Conservation (phyloP, 495 filamentous ascomycete species). For the Neurospora sp. region DNA sequence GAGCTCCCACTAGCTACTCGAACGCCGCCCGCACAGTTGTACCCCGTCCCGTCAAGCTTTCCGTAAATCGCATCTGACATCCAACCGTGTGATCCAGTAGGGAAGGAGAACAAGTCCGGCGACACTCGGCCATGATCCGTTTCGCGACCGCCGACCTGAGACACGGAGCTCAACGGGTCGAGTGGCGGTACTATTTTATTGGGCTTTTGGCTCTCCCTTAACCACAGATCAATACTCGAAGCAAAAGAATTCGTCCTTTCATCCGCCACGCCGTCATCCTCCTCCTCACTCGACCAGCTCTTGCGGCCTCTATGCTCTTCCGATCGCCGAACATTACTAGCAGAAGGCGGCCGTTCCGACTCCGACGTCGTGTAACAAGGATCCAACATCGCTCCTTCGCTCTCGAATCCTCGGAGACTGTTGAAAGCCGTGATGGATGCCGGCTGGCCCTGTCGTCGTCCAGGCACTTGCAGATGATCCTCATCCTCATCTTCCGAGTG, state of each 20-base stretch:
- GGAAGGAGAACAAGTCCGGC: constrained; percentile 40
- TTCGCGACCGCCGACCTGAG: constrained; percentile 11
- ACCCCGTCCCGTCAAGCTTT: constrained; percentile 24
- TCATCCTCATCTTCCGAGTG: not conserved
- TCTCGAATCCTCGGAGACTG: constrained; percentile 11
- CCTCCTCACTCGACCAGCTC: constrained; percentile 26
- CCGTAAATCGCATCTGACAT: constrained; percentile 35
- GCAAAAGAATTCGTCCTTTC: constrained; percentile 14
- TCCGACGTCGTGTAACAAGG: constrained; percentile 6
- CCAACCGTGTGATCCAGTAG: constrained; percentile 26
- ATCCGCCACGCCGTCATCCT: constrained; percentile 5
- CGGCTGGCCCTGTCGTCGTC: constrained; percentile 6
- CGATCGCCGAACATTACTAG: constrained; percentile 19
- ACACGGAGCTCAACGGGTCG: constrained; percentile 14
- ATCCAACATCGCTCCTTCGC: constrained; percentile 1
- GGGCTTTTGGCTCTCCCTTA: constrained; percentile 33
- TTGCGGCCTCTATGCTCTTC: constrained; percentile 1
- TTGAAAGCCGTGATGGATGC: constrained; percentile 18
- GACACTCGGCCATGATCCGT: constrained; percentile 19
- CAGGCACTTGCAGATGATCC: not conserved
- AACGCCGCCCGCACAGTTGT: constrained; percentile 16
- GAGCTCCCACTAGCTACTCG: constrained; percentile 1
- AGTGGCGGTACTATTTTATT: constrained; percentile 5
- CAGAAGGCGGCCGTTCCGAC: constrained; percentile 20
- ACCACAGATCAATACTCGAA: constrained; percentile 33